Conservation (phyloP, 2,329 filamentous ascomycete species). For the Cladosporium sp. region DNA sequence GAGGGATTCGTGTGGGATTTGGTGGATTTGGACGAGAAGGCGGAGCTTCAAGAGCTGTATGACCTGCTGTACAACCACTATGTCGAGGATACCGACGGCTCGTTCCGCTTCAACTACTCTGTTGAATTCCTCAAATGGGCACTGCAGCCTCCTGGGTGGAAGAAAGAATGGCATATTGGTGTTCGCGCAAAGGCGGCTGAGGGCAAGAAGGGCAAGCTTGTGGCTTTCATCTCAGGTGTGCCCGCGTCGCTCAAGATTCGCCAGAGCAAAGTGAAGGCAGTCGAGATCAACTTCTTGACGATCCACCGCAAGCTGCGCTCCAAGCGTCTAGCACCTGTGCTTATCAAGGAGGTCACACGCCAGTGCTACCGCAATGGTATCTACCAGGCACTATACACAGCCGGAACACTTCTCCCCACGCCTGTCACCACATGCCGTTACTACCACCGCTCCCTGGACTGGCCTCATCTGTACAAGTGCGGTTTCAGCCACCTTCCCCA, state of each 20-base stretch:
- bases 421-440: constrained; percentile 92
- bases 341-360: constrained; percentile 97
- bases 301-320: constrained; percentile 96
- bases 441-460: constrained; percentile 90
- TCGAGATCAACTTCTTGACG: constrained; percentile 97
- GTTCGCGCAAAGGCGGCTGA: constrained; percentile 60
- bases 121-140: constrained; percentile 87
- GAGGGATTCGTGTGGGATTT: constrained; percentile 92
- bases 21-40: constrained; percentile 75
- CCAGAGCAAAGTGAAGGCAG: constrained; percentile 67
- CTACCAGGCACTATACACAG: constrained; percentile 96
- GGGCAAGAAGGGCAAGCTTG: constrained; percentile 75
- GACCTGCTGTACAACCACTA: constrained; percentile 90
- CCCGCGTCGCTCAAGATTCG: constrained; percentile 80
- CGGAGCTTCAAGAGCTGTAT: constrained; percentile 81
- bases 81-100: constrained; percentile 93
- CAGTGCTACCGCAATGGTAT: constrained; percentile 81
- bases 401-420: constrained; percentile 82
- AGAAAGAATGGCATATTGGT: constrained; percentile 89
- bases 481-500: constrained; percentile 86
- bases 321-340: constrained; percentile 85
- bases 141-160: constrained; percentile 91
- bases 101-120: constrained; percentile 97
- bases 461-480: constrained; percentile 92
- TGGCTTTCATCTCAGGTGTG: constrained; percentile 93